These are phyloP conservation scores for Aciculosporium take DNA, from an alignment of 2,329 filamentous ascomycete species.

Conservation along the genomic window DNA sequence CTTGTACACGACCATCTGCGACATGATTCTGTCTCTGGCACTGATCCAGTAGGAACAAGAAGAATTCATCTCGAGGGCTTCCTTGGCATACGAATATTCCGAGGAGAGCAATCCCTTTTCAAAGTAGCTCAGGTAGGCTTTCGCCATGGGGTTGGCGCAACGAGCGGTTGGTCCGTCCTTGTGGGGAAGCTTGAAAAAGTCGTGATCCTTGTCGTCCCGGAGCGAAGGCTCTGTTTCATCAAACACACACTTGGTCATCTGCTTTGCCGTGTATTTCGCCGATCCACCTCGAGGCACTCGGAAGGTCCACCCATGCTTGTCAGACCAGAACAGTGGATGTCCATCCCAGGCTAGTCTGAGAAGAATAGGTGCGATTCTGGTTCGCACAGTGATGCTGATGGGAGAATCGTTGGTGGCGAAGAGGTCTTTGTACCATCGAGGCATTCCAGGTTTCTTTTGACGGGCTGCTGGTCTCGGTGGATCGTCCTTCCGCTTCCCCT, in stretches of 20 bases:
- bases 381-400: conserved; percentile 73
- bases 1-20: conserved; percentile 89
- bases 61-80: conserved; percentile 95
- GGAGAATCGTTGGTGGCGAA: conserved; percentile 53
- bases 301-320: conserved; percentile 88
- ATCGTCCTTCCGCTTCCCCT: conserved; percentile 77
- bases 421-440: conserved; percentile 89
- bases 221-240: conserved; percentile 56
- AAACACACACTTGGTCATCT: conserved; percentile 64
- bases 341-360: conserved; percentile 80
- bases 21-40: conserved; percentile 79
- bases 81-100: conserved; percentile 79
- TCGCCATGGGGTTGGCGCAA: conserved; percentile 78
- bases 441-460: conserved; percentile 92
- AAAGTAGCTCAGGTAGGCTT: conserved; percentile 81
- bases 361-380: conserved; percentile 72
- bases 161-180: conserved; percentile 81
- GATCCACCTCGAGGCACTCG: conserved; percentile 51
- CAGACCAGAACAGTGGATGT: conserved; percentile 81
- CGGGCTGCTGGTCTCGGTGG: conserved; percentile 61
- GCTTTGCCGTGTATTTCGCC: conserved; percentile 51
- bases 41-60: conserved; percentile 99
- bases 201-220: conserved; percentile 47
- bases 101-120: conserved; percentile 80
- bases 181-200: conserved; percentile 89